These are phyloP conservation scores for Strobilomyces echinocephalus DNA, from an alignment of 768 basidiomycete genomes.

Conservation along the genomic window DNA sequence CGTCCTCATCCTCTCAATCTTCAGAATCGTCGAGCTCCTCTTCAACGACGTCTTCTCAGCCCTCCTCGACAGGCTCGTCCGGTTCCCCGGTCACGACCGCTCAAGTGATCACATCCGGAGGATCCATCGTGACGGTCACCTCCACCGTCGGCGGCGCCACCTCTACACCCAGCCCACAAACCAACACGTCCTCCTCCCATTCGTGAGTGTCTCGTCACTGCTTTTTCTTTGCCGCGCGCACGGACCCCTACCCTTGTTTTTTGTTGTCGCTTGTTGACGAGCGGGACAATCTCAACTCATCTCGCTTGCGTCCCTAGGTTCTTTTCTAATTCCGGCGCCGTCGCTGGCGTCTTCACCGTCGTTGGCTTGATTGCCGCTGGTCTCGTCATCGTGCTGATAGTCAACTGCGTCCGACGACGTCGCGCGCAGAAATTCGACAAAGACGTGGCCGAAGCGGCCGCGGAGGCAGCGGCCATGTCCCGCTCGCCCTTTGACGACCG, in stretches of 20 bases:
- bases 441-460: slow-evolving; percentile 70
- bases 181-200: slow-evolving; percentile 1
- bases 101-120: slow-evolving; percentile 10
- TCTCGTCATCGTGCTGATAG: slow-evolving; percentile 45
- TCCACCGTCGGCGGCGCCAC: slow-evolving; percentile 1
- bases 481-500: slow-evolving; percentile 45
- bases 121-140: slow-evolving; percentile 3
- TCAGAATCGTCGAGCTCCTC: background rate
- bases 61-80: background rate
- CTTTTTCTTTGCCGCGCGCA: background rate
- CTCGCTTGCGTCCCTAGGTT: slow-evolving; percentile 40
- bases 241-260: background rate
- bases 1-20: background rate
- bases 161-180: background rate
- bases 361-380: slow-evolving; percentile 59
- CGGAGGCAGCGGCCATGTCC: slow-evolving; percentile 52
- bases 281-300: slow-evolving; percentile 2
- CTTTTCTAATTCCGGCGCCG: slow-evolving; percentile 67
- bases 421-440: slow-evolving; percentile 61
- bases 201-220: slow-evolving; percentile 20
- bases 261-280: background rate
- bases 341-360: slow-evolving; percentile 67
- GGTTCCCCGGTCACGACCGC: background rate
- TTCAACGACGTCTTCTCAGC: background rate
- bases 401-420: slow-evolving; percentile 56